Conservation (phyloP, 495 filamentous ascomycete genomes). For the Lasiosphaeria ovina region DNA sequence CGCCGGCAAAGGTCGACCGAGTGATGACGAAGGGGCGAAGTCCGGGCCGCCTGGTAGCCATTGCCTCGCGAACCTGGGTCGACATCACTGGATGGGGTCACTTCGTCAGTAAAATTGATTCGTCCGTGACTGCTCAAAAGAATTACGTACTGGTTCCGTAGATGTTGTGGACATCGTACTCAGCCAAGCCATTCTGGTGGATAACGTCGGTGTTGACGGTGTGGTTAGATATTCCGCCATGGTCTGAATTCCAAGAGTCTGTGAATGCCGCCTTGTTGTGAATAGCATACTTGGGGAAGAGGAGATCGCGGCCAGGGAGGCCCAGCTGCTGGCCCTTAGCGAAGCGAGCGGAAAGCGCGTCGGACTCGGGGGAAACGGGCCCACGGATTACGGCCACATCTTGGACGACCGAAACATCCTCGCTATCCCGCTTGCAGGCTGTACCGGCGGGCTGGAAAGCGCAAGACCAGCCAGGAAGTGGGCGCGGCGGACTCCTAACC, state of each 20-base stretch:
- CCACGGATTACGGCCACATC: constrained; percentile 9
- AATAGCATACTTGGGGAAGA: constrained; percentile 73
- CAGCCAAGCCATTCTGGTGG: constrained; percentile 66
- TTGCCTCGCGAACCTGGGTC: constrained; percentile 59
- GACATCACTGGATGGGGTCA: constrained; percentile 70
- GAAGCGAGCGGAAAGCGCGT: constrained; percentile 17
- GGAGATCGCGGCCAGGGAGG: constrained; percentile 61
- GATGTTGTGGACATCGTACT: constrained; percentile 82
- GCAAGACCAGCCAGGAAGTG: constrained; percentile 68
- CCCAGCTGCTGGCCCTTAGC: constrained; percentile 48
- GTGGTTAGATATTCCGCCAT: constrained; percentile 65
- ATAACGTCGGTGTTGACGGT: constrained; percentile 74
- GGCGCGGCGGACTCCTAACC: constrained; percentile 56
- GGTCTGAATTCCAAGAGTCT: constrained; percentile 46
- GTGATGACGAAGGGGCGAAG: constrained; percentile 78
- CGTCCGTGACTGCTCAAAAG: too few relatives aligned
- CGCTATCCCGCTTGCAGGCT: constrained; percentile 19
- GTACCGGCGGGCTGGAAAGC: constrained; percentile 64
- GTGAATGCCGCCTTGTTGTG: constrained; percentile 59
- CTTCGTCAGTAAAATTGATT: too few relatives aligned
- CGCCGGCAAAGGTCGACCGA: constrained; percentile 78
- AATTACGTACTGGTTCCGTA: constrained; percentile 60
- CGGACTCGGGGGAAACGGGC: constrained; percentile 16
- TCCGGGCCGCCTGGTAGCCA: constrained; percentile 65
- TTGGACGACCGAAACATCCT: constrained; percentile 1